Percentiles rank a stretch among this genome's conserved stretches.
Conservation (phyloP, 495 filamentous ascomycete species). For the Glarea lozoyensis region DNA sequence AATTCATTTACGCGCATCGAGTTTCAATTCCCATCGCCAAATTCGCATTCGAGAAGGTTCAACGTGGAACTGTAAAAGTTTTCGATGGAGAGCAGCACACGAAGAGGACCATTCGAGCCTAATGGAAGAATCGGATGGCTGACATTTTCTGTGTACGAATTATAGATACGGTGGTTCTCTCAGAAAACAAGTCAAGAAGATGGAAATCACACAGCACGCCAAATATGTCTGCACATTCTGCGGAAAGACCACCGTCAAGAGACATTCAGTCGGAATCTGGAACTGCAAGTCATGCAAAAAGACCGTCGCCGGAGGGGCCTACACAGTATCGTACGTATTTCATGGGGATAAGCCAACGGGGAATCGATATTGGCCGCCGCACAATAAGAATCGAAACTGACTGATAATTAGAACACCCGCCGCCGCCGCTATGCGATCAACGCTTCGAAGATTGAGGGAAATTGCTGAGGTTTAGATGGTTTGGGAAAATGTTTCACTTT, state of each 20-base stretch:
- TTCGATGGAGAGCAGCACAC: neutral
- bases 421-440: constrained; percentile 92
- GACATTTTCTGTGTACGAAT: neutral
- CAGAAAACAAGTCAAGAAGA: constrained; percentile 99
- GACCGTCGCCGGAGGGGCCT: constrained; percentile 92
- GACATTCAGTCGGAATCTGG: constrained; percentile 92
- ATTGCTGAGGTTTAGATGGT: constrained; percentile 83
- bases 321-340: constrained; percentile 83
- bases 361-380: neutral
- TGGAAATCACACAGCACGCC: constrained; percentile 97
- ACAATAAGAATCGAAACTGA: too few species aligned
- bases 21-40: neutral
- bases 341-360: too few species aligned
- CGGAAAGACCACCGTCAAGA: constrained; percentile 91
- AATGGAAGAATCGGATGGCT: neutral
- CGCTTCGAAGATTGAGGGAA: constrained; percentile 93
- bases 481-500: constrained; percentile 28
- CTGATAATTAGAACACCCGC: constrained; percentile 67
- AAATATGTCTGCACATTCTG: constrained; percentile 88
- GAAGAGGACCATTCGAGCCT: neutral
- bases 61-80: too few species aligned
- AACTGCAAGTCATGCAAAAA: constrained; percentile 88
- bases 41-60: constrained; percentile 1
- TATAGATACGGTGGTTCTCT: constrained; percentile 95
- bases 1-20: neutral